Base-by-base conservation (phyloP, 257 asterid genomes). In the Thymus mandschuricus region DNA sequence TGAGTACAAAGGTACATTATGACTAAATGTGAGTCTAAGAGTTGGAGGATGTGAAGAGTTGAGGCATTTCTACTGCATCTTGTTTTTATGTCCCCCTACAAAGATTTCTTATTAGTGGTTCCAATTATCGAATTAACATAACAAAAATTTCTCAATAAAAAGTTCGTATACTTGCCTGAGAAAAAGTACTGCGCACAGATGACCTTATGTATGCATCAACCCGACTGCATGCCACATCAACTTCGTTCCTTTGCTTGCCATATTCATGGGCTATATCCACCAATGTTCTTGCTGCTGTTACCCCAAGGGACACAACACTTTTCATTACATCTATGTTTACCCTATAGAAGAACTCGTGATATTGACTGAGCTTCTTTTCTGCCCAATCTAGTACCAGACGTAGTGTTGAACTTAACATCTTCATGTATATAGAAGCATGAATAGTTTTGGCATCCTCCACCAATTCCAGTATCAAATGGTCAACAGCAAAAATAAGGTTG, bases 151-250 rank as follows among this genome's bases (percentile, higher is more conserved):
- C 44, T 60, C 28, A 9, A 52, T 49, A 60, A 29, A 50, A 8
- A 72, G 21, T 27, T 27, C 21, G 13, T 48, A 41, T 72, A 81
- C 97, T 89, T 87, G 96, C 98, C 98, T 89, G 92, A 74, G 86
- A 72, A 76, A 82, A 93, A 71, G 91, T 83, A 70, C 59, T 78
- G 75, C 77, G 73, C 76, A 87, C 46, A 10, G 98, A 91, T 54
- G 97, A 88, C 81, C 97, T 92, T 82, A 93, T 89, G 73, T 86
- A 91, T 64, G 83, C 71, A 58, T 93, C 96, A 58, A 89, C 87
- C 81, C 76, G 81, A 68, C 55, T 65, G 71, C 75, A 76, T 70
- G 87, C 79, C 70, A 84, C 84, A 61, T 84, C 91, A 64, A 64
- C 83, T 73, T 83, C 89, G 57, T 79, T 82, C 76, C 69, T 79